phyloP scores from a whole-genome alignment of 768 basidiomycete genomes.

The Fomitopsis serialis region DNA sequence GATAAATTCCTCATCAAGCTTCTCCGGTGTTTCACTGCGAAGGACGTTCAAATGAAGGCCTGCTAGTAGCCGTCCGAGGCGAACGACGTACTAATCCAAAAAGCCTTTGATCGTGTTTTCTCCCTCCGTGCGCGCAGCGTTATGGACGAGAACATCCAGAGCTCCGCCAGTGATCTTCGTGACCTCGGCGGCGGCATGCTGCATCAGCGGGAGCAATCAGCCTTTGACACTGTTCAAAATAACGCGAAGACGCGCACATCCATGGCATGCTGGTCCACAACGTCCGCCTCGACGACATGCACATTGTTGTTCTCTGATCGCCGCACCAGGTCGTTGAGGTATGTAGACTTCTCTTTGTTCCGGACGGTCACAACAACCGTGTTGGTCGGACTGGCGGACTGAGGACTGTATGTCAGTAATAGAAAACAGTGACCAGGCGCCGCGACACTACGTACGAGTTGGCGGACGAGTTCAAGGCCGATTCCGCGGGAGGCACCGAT shows the following conservation, averaged over 20 bases:
- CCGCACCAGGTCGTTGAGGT: slow-evolving; percentile 1
- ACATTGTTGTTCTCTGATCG: slow-evolving; percentile 19
- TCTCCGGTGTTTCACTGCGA: background rate
- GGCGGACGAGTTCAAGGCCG: no score
- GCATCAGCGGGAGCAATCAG: no score
- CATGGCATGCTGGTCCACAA: slow-evolving; percentile 24
- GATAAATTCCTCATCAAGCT: background rate
- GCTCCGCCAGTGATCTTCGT: slow-evolving; percentile 19
- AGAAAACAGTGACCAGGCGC: no score
- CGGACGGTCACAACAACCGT: slow-evolving; percentile 19
- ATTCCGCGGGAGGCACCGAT: no score
- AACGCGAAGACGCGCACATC: slow-evolving; percentile 7
- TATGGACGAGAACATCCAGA: slow-evolving; percentile 28
- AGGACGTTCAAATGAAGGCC: no score
- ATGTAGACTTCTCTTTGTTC: slow-evolving; percentile 7
- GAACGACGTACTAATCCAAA: slow-evolving; percentile 18
- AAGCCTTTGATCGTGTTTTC: slow-evolving; percentile 11
- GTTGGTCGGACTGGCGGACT: slow-evolving; percentile 4
- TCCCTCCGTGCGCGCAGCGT: slow-evolving; percentile 17
- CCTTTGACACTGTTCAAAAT: no score
- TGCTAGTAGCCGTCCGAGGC: no score
- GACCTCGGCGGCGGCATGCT: slow-evolving; percentile 16
- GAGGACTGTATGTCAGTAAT: no score
- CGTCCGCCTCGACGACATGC: slow-evolving; percentile 31
- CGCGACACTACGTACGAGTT: no score